A percentile compares a stretch with the other conserved stretches of the same genome.
Conservation (phyloP, 768 basidiomycete species). For the Suillus ampliporus region DNA sequence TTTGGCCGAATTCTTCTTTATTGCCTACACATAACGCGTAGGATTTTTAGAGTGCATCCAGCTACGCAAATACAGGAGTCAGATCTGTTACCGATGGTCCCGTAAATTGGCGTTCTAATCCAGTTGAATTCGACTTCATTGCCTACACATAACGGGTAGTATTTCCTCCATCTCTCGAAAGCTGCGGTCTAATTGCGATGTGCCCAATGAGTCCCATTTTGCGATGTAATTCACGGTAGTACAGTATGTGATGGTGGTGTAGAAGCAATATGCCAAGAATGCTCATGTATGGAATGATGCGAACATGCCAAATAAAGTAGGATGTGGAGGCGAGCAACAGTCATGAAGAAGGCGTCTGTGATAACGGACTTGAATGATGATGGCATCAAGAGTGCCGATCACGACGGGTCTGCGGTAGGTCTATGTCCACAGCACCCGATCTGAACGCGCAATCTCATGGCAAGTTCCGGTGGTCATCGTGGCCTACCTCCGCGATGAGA, state of each 20-base stretch:
- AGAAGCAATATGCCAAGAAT: background rate
- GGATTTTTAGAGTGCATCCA: background rate
- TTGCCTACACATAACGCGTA: background rate
- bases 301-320: slow-evolving; percentile 6
- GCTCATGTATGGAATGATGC: background rate
- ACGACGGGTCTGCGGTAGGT: background rate
- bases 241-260: slow-evolving; percentile 8
- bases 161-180: background rate
- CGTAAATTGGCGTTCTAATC: background rate
- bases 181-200: background rate
- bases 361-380: background rate
- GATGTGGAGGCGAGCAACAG: background rate
- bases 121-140: background rate
- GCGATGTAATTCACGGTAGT: slow-evolving; percentile 1
- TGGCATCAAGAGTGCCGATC: slow-evolving; percentile 1
- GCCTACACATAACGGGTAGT: background rate
- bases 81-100: slow-evolving; percentile 1
- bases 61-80: slow-evolving; percentile 23
- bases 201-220: background rate
- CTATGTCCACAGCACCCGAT: slow-evolving; percentile 1
- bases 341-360: background rate
- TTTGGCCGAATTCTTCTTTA: too few species aligned
- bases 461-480: slow-evolving; percentile 4
- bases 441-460: slow-evolving; percentile 1
- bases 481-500: background rate